Conservation (phyloP, 2,329 filamentous ascomycete species). For the Cercospora beticola region DNA sequence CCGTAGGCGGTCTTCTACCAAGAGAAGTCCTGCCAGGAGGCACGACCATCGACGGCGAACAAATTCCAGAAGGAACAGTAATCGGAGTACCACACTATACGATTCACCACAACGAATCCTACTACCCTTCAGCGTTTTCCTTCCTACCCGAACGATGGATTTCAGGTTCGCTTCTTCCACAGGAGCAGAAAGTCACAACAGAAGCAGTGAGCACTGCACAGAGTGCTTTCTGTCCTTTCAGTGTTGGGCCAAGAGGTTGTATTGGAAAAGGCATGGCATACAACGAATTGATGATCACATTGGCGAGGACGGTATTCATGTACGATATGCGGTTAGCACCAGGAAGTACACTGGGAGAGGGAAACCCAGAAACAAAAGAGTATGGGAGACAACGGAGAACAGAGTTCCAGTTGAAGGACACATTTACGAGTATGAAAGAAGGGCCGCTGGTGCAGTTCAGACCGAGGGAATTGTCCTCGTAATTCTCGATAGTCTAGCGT, state of each 20-base stretch:
- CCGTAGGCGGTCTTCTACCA: slow-evolving; percentile 40
- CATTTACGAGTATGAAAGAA: slow-evolving; percentile 22
- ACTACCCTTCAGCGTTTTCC: slow-evolving; percentile 30
- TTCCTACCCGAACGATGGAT: slow-evolving; percentile 35
- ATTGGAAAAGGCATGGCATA: slow-evolving; percentile 29
- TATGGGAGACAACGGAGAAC: slow-evolving; percentile 13
- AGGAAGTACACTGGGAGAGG: slow-evolving; percentile 17
- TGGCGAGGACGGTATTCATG: slow-evolving; percentile 22
- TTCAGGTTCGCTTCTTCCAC: not conserved
- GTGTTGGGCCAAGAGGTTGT: slow-evolving; percentile 24
- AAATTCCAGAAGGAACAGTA: slow-evolving; percentile 39
- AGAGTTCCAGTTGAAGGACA: slow-evolving; percentile 21
- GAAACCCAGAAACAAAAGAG: slow-evolving; percentile 9
- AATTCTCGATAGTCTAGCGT: not conserved
- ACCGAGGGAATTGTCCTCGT: not conserved
- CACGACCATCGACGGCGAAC: slow-evolving; percentile 37
- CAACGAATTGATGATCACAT: slow-evolving; percentile 22
- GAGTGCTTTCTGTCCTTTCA: slow-evolving; percentile 26
- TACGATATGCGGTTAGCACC: slow-evolving; percentile 26
- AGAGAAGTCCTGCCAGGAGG: slow-evolving; percentile 38
- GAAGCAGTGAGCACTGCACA: slow-evolving; percentile 17
- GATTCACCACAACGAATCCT: slow-evolving; percentile 38
- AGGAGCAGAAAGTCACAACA: not conserved
- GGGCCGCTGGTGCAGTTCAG: slow-evolving; percentile 20
- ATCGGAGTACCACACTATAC: slow-evolving; percentile 39